A percentile compares a stretch with the other conserved stretches of the same genome.
phyloP scores from a whole-genome alignment of 768 basidiomycete genomes.

The Boletus vermiculosoides region DNA sequence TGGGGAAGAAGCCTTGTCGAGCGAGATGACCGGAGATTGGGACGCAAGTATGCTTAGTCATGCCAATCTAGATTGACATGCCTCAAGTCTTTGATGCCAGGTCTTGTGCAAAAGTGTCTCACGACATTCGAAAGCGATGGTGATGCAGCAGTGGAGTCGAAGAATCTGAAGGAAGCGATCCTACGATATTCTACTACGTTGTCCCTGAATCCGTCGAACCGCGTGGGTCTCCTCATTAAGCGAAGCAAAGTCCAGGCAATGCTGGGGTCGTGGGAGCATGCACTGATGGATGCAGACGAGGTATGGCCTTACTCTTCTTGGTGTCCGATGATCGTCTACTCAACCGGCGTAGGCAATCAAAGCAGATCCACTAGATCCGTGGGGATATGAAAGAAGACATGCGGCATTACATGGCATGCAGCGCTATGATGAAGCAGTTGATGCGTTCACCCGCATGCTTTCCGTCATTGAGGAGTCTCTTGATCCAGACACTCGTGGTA shows the following conservation, averaged over 20 bases:
- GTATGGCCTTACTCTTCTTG: background rate
- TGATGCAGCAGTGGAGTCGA: background rate
- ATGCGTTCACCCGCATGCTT: background rate
- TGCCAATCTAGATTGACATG: background rate
- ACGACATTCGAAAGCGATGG: background rate
- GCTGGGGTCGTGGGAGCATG: background rate
- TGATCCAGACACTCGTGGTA: background rate
- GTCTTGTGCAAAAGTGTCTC: background rate
- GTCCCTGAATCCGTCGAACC: background rate
- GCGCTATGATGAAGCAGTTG: conserved; percentile 1
- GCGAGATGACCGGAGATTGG: background rate
- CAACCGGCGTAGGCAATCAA: background rate
- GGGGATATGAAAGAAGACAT: conserved; percentile 4
- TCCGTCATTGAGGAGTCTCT: background rate
- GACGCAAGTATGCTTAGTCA: background rate
- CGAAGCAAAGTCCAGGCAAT: background rate
- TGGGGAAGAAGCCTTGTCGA: background rate
- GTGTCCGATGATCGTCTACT: background rate
- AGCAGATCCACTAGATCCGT: background rate
- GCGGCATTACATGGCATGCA: background rate
- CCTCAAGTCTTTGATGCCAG: background rate
- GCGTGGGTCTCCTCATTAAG: background rate
- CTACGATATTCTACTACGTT: conserved; percentile 6
- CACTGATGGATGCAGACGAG: conserved; percentile 3
- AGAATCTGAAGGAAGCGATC: background rate